Evolutionary conservation across 306 rosid species (phyloP), one percentile per base, ranked within the genome.

Genomic region (Trifolium fragiferum): DNA sequence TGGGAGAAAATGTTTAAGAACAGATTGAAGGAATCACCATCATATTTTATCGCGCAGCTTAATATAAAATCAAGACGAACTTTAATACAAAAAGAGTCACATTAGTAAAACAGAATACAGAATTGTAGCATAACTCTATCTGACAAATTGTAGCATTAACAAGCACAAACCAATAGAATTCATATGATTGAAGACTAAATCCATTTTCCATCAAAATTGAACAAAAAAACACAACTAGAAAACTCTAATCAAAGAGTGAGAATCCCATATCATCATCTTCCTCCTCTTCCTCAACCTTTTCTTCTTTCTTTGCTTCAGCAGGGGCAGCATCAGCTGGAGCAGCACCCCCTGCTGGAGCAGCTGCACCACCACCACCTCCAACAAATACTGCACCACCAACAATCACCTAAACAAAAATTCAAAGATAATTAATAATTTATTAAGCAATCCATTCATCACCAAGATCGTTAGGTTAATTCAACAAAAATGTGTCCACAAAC

Each of bases 191-290:
- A 72, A 69, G 18, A 72, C 60, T 40, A 58, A 37, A 35, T 4
- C 43, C 33, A 20, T 30, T 70, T 40, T 53, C 33, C 74, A 73
- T 16, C n/a, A 68, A 80, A 74, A 75, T 32, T 49, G 27, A 47
- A 74, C 10, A 18, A 35, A 81, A 81, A 30, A 30, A 30, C 33
- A 30, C 33, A 30, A 62, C 46, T 61, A 68, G 5, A 25, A 73
- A 30, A 71, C 57, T 59, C 85, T 93, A 91, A 86, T 93, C 98
- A 72, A 93, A 93, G 59, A 93, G 97, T 21, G 96, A 88, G 44
- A 93, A 66, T 54, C 98, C 97, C 88, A 93, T 16, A 27, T 93
- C 97, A 0, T 88, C 98, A 0, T 93, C 98, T 13, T 87, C 94
- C 70, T 89, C 98, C 23, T 93, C 98, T 80, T 89, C 90, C 77